Percentiles rank a stretch among this genome's conserved stretches.
These are phyloP conservation scores for Skeletonema menzelii DNA, from an alignment of 108 stramenopile genomes.

Conservation along the genomic window DNA sequence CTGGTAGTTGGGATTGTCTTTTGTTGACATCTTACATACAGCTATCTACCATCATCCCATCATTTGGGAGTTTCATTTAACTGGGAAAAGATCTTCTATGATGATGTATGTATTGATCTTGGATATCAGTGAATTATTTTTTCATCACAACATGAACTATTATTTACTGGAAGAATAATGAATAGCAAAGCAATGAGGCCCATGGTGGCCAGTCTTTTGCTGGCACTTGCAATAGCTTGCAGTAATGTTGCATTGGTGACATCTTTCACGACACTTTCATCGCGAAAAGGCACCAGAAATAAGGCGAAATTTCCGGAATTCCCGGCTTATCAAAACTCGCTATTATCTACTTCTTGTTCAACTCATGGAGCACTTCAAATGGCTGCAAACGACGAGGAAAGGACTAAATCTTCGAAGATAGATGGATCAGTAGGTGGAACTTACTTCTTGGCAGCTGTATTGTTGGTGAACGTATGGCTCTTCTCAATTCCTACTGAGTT, in stretches of 20 bases:
- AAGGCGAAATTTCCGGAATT: too few species aligned
- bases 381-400: not conserved
- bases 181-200: not conserved
- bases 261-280: not conserved
- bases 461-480: slow-evolving; percentile 39
- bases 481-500: slow-evolving; percentile 55
- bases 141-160: too few species aligned
- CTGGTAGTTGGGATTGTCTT: too few species aligned
- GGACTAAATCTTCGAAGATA: not conserved
- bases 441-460: slow-evolving; percentile 22
- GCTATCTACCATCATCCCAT: too few species aligned
- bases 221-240: not conserved
- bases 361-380: not conserved
- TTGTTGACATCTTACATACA: too few species aligned
- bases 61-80: too few species aligned
- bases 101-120: too few species aligned
- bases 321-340: too few species aligned
- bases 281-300: not conserved
- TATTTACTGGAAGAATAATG: not conserved
- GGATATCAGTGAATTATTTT: too few species aligned
- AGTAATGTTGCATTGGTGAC: not conserved
- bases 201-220: not conserved
- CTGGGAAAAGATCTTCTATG: too few species aligned
- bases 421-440: slow-evolving; percentile 11
- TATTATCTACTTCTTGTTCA: not conserved